Evolutionary conservation across 192 early-diverging fungal genomes (phyloP).

Genomic region (Phycomyces blakesleeanus): DNA sequence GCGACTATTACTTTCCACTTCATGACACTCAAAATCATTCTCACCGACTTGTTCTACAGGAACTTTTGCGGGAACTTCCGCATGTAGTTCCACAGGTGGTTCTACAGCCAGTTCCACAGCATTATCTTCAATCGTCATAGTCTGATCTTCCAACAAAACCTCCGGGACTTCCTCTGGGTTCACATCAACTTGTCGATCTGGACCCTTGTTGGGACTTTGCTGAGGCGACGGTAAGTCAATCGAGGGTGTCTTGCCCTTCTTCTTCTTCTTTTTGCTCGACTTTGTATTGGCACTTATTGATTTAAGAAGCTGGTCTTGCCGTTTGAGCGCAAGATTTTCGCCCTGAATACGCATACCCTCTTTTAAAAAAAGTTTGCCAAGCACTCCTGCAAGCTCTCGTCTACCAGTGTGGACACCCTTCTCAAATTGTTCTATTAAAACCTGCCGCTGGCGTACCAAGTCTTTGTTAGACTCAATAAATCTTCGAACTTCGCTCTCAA

Average conservation of each 20-base stretch:
- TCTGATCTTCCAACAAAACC: too few relatives aligned
- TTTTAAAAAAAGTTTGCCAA: constrained; percentile 70
- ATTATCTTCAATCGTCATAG: too few relatives aligned
- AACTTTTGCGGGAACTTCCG: too few relatives aligned
- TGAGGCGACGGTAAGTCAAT: neutral
- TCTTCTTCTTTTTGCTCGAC: constrained; percentile 39
- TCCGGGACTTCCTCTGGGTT: neutral
- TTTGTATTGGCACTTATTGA: constrained; percentile 36
- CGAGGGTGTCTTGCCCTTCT: constrained; percentile 2
- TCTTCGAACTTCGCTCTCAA: constrained; percentile 43
- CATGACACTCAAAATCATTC: too few relatives aligned
- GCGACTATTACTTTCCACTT: too few relatives aligned
- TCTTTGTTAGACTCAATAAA: constrained; percentile 60
- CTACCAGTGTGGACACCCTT: constrained; percentile 69
- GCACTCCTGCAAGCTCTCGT: constrained; percentile 64
- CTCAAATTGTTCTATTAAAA: constrained; percentile 59
- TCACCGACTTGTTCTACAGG: too few relatives aligned
- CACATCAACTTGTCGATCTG: neutral
- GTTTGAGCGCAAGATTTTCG: constrained; percentile 48
- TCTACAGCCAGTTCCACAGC: too few relatives aligned
- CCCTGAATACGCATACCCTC: constrained; percentile 71
- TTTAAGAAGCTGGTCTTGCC: constrained; percentile 49
- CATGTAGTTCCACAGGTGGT: too few relatives aligned
- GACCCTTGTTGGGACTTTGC: neutral
- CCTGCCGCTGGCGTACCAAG: constrained; percentile 48